phyloP scores from a whole-genome alignment of 768 basidiomycete genomes.

The Panaeolus papilionaceus region DNA sequence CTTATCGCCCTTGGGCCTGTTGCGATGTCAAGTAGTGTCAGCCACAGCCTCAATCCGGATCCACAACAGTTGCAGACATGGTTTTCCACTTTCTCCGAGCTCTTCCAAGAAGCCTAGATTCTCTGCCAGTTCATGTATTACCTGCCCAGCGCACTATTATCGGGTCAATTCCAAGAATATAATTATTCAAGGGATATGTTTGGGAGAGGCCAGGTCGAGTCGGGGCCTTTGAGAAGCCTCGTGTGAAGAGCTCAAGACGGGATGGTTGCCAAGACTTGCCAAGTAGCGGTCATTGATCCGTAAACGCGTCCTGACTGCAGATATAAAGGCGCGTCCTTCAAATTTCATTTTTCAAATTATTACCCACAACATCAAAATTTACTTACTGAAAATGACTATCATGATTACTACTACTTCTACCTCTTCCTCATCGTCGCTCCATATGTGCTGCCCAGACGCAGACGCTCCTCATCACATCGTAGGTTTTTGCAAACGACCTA shows the following conservation, averaged over 20 bases:
- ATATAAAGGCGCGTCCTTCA: constrained; percentile 8
- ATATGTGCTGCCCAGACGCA: neutral
- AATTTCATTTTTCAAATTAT: neutral
- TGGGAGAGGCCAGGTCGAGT: constrained; percentile 11
- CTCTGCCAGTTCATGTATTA: neutral
- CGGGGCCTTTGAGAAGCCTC: constrained; percentile 8
- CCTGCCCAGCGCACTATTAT: neutral
- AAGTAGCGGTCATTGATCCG: constrained; percentile 6
- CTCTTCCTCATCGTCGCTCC: neutral
- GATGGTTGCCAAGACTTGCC: neutral
- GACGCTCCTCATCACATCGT: neutral
- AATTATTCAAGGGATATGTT: neutral
- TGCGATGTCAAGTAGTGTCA: constrained; percentile 8
- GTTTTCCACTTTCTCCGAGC: neutral
- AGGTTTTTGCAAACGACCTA: constrained; percentile 50
- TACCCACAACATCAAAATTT: neutral
- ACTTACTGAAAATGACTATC: neutral
- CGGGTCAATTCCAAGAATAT: constrained; percentile 6
- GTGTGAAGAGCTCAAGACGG: neutral
- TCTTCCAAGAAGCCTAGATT: neutral
- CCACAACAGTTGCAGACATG: neutral
- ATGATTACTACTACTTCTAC: neutral
- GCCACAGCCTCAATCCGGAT: constrained; percentile 1
- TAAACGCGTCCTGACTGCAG: neutral
- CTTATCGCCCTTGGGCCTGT: neutral